Evolutionary conservation across 768 basidiomycete genomes (phyloP).

Genomic region (Phylloporus scabripes): DNA sequence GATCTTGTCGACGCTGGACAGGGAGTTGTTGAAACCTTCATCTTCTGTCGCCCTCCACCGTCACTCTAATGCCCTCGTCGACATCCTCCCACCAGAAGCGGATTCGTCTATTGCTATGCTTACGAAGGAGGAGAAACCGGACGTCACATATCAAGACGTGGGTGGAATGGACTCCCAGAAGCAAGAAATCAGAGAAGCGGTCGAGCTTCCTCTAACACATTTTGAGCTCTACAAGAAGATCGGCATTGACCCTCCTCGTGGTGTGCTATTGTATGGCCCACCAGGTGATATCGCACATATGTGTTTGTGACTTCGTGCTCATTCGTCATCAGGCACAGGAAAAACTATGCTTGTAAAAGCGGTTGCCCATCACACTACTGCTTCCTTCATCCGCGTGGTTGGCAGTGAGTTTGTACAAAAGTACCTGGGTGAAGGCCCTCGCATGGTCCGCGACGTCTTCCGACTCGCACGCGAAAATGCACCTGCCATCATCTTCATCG

Average conservation of each 20-base stretch:
- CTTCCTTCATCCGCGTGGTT: constrained; percentile 95
- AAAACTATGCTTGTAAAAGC: constrained; percentile 99
- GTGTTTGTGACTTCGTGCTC: background rate
- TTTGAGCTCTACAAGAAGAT: constrained; percentile 99
- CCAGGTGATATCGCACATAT: constrained; percentile 55
- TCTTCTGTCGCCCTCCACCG: constrained; percentile 98
- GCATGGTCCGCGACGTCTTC: constrained; percentile 99
- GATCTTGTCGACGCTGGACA: constrained; percentile 93
- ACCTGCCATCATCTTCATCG: constrained; percentile 98
- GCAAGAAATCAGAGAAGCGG: constrained; percentile 98
- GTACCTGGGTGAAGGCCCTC: constrained; percentile 97
- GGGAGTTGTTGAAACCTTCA: constrained; percentile 94
- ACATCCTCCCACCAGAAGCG: constrained; percentile 97
- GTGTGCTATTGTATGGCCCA: constrained; percentile 94
- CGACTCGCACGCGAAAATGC: constrained; percentile 95
- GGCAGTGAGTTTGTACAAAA: constrained; percentile 99
- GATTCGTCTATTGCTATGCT: constrained; percentile 97
- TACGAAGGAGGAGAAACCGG: constrained; percentile 89
- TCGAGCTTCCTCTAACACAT: constrained; percentile 93
- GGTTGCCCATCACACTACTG: constrained; percentile 97
- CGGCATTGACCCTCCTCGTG: constrained; percentile 97
- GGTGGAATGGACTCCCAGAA: constrained; percentile 98
- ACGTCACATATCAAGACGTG: constrained; percentile 89
- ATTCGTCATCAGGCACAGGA: constrained; percentile 73
- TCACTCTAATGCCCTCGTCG: constrained; percentile 97